A percentile compares a stretch with the other conserved stretches of the same genome.
These are phyloP conservation scores for Gamarada debralockiae DNA, from an alignment of 495 filamentous ascomycete species.

Conservation along the genomic window DNA sequence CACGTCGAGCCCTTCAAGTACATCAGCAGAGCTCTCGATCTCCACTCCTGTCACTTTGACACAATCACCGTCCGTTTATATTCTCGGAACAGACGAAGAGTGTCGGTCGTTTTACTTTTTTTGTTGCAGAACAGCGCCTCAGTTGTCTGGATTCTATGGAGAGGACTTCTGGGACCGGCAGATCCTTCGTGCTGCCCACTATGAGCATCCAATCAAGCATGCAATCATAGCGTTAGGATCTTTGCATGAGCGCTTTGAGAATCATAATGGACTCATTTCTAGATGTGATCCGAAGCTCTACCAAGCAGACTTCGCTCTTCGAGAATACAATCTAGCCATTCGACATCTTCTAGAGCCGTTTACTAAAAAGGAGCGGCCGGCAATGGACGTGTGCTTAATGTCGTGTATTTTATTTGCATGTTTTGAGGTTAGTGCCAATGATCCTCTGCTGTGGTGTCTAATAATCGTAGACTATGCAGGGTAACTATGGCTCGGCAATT, in stretches of 20 bases:
- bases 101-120: constrained; percentile 19
- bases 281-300: constrained; percentile 25
- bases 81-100: constrained; percentile 1
- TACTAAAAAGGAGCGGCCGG: neutral
- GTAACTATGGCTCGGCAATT: constrained; percentile 35
- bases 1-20: neutral
- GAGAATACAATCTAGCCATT: constrained; percentile 18
- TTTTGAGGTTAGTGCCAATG: constrained; percentile 29
- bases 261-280: neutral
- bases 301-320: constrained; percentile 16
- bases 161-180: constrained; percentile 44
- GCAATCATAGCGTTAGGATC: constrained; percentile 18
- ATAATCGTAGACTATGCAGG: constrained; percentile 31
- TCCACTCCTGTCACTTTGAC: neutral
- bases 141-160: constrained; percentile 39
- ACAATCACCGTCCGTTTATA: neutral
- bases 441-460: neutral
- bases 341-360: constrained; percentile 9
- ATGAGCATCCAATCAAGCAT: constrained; percentile 19
- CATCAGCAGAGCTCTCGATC: too few species aligned
- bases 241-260: constrained; percentile 14
- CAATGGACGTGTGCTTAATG: constrained; percentile 16
- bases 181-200: constrained; percentile 28
- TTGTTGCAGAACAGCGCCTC: constrained; percentile 6
- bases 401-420: constrained; percentile 21